Evolutionary conservation across 2,329 filamentous ascomycete genomes (phyloP).

Genomic region (Monosporascus sp.): DNA sequence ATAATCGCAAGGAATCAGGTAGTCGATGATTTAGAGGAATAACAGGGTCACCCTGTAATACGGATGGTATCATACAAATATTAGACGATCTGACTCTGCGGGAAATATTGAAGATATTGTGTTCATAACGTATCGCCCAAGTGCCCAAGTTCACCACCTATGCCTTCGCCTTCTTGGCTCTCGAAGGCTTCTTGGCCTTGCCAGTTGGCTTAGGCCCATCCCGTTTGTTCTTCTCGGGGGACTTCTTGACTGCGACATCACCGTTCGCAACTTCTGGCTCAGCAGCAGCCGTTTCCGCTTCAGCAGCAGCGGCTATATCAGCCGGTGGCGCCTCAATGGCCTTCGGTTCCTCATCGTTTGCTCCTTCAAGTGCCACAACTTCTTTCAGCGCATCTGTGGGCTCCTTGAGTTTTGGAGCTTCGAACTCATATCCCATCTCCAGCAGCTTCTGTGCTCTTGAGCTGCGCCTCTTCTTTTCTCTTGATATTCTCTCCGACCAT

Average conservation of each 20-base stretch:
- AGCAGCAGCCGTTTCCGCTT: conserved; percentile 19
- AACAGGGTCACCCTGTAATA: not conserved
- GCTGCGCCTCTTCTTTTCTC: conserved; percentile 65
- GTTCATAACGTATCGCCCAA: not conserved
- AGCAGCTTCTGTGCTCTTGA: conserved; percentile 70
- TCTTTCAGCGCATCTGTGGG: conserved; percentile 35
- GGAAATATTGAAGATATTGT: not conserved
- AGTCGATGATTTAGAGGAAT: not conserved
- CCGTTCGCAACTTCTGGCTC: conserved; percentile 19
- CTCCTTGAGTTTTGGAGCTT: conserved; percentile 65
- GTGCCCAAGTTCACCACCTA: conserved; percentile 19
- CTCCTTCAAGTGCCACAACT: conserved; percentile 30
- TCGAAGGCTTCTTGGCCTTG: conserved; percentile 29
- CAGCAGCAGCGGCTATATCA: conserved; percentile 21
- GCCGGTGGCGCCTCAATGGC: conserved; percentile 33
- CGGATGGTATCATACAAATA: not conserved
- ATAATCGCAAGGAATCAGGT: not conserved
- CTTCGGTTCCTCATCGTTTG: conserved; percentile 30
- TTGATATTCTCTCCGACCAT: conserved; percentile 73
- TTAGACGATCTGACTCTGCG: not conserved
- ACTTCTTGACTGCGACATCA: conserved; percentile 21
- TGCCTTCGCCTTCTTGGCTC: conserved; percentile 35
- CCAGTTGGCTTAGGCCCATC: conserved; percentile 13
- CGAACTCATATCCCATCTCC: conserved; percentile 78
- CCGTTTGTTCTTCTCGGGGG: conserved; percentile 28